Conservation (phyloP, 1,284 basidiomycete species). For the Pascua sp. region DNA sequence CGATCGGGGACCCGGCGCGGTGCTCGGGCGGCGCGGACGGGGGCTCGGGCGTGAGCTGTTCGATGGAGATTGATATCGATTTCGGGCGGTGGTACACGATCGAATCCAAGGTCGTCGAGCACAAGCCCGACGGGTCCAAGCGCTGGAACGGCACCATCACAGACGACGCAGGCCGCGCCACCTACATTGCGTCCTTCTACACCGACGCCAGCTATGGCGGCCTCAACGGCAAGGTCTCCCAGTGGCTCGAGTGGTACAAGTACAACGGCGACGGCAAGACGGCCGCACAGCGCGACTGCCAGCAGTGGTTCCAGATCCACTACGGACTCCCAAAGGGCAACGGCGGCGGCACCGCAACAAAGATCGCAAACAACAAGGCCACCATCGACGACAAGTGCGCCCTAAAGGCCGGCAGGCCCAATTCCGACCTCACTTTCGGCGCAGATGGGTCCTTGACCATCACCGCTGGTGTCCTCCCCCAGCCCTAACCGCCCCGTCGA, state of each 20-base stretch:
- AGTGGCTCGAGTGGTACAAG: slow-evolving; percentile 12
- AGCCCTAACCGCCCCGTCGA: no score
- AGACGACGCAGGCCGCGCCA: slow-evolving; percentile 1
- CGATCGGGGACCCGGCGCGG: neutral
- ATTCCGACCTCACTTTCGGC: neutral
- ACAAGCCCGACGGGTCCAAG: neutral
- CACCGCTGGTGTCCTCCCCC: neutral
- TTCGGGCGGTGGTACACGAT: slow-evolving; percentile 8
- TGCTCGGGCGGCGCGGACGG: slow-evolving; percentile 5
- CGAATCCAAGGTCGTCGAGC: slow-evolving; percentile 1
- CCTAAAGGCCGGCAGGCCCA: neutral
- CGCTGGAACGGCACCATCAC: slow-evolving; percentile 11
- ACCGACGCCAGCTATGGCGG: slow-evolving; percentile 4
- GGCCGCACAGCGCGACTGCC: neutral
- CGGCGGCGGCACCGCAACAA: no score
- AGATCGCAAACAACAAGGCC: neutral
- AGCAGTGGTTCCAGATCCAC: neutral
- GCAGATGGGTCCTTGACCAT: neutral
- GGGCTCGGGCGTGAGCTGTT: slow-evolving; percentile 1
- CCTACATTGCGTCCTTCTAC: slow-evolving; percentile 7
- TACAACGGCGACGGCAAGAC: neutral
- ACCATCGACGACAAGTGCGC: slow-evolving; percentile 10
- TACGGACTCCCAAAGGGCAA: neutral
- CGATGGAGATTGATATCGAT: slow-evolving; percentile 1
- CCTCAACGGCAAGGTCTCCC: neutral